Evolutionary conservation across 768 basidiomycete species (phyloP).

Genomic region (Dentipellis fragilis): DNA sequence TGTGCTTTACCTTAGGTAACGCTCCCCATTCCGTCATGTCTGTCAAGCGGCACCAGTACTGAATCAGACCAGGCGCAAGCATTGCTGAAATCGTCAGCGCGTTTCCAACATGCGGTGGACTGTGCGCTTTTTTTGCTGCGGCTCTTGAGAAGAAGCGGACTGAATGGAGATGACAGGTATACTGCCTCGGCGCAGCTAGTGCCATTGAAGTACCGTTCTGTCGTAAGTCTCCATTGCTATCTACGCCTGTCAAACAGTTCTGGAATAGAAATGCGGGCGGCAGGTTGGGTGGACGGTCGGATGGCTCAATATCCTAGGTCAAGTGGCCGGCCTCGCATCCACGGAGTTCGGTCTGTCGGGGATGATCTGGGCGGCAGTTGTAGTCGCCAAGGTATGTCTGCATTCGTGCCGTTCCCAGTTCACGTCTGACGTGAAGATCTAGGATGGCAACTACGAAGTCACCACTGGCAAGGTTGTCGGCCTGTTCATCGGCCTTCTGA

Average conservation of each 20-base stretch:
- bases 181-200: slow-evolving; percentile 74
- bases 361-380: slow-evolving; percentile 76
- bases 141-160: not conserved
- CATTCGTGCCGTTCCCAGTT: slow-evolving; percentile 9
- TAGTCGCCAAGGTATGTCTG: slow-evolving; percentile 36
- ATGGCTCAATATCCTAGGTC: slow-evolving; percentile 78
- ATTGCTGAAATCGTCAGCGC: slow-evolving; percentile 75
- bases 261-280: not conserved
- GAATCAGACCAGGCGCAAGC: slow-evolving; percentile 31
- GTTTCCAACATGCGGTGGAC: slow-evolving; percentile 64
- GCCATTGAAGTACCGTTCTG: slow-evolving; percentile 53
- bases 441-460: slow-evolving; percentile 48
- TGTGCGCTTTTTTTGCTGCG: slow-evolving; percentile 29
- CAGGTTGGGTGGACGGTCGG: slow-evolving; percentile 72
- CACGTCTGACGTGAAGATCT: not conserved
- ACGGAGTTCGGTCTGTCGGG: slow-evolving; percentile 75
- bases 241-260: not conserved
- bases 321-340: slow-evolving; percentile 78
- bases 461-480: slow-evolving; percentile 69
- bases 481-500: slow-evolving; percentile 64
- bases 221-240: slow-evolving; percentile 25
- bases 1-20: slow-evolving; percentile 62
- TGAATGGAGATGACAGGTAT: slow-evolving; percentile 34
- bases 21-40: not conserved
- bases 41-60: not conserved